A percentile compares a stretch with the other conserved stretches of the same genome.
phyloP scores from a whole-genome alignment of 805 yeast species.

The Lachancea quebecensis region DNA sequence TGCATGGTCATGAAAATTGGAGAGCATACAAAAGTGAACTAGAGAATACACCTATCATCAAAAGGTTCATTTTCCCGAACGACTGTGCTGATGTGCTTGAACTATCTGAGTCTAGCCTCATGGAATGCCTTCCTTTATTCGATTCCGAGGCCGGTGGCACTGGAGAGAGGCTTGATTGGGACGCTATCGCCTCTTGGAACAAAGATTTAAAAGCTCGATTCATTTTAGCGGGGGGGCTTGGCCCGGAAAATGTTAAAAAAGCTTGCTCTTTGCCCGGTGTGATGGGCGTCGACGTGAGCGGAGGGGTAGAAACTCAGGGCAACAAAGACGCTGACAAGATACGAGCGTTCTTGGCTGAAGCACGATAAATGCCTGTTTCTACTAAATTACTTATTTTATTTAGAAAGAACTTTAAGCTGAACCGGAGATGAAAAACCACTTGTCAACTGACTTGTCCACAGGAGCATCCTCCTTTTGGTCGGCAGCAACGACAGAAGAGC shows the following conservation, averaged over 20 bases:
- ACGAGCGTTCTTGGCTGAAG: constrained; percentile 34
- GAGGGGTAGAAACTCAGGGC: constrained; percentile 86
- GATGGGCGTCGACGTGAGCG: constrained; percentile 90
- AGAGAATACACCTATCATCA: constrained; percentile 52
- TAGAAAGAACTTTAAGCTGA: constrained; percentile 35
- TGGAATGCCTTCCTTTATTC: constrained; percentile 40
- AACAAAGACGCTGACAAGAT: constrained; percentile 64
- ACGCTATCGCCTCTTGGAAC: constrained; percentile 37
- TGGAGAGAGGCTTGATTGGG: constrained; percentile 78
- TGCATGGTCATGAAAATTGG: constrained; percentile 64
- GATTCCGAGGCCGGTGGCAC: constrained; percentile 93
- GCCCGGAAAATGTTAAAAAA: constrained; percentile 57
- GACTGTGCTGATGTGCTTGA: constrained; percentile 38
- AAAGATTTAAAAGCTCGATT: constrained; percentile 29
- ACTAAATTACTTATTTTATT: constrained; percentile 36
- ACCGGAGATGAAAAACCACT: constrained; percentile 97
- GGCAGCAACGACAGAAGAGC: constrained; percentile 59
- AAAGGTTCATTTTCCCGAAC: constrained; percentile 57
- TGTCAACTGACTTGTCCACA: constrained; percentile 92
- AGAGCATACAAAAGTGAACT: constrained; percentile 35
- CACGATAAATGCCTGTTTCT: constrained; percentile 26
- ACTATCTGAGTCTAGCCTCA: constrained; percentile 14
- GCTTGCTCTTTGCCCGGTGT: constrained; percentile 53
- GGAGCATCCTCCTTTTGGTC: constrained; percentile 77
- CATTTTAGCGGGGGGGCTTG: constrained; percentile 86